A percentile compares a stretch with the other conserved stretches of the same genome.
These are phyloP conservation scores for Metrosideros polymorpha DNA, from an alignment of 441 rosid species.

Conservation along the genomic window DNA sequence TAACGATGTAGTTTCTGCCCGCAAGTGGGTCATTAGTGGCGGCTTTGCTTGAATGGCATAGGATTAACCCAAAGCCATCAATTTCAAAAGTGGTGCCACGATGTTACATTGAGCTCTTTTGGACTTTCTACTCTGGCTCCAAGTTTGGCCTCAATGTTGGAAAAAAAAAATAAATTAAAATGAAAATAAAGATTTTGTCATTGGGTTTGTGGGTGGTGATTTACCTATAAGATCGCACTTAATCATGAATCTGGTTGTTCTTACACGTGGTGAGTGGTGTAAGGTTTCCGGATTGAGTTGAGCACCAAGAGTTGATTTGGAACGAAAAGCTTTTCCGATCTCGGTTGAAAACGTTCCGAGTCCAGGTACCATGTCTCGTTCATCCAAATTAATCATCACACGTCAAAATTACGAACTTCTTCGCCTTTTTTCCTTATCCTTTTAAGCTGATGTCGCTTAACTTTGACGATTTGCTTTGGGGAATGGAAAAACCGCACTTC, in stretches of 20 bases:
- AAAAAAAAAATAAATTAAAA: neutral
- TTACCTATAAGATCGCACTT: neutral
- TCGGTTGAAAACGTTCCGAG: neutral
- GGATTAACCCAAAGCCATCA: neutral
- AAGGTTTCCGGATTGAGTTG: neutral
- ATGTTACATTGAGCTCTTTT: neutral
- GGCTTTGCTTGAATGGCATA: neutral
- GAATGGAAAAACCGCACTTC: neutral
- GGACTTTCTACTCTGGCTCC: neutral
- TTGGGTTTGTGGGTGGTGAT: neutral
- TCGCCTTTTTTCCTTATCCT: neutral
- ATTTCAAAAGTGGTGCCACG: neutral
- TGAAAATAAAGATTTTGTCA: neutral
- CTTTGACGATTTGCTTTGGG: neutral
- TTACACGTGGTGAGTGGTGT: neutral
- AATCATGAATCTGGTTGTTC: neutral
- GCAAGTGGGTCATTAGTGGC: neutral
- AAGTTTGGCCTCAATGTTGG: neutral
- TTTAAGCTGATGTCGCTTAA: neutral
- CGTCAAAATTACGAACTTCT: neutral
- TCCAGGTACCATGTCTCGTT: neutral
- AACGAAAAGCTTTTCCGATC: neutral
- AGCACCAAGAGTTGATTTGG: neutral
- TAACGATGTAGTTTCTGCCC: neutral
- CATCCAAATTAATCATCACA: neutral